Evolutionary conservation across 2,329 filamentous ascomycete genomes (phyloP), one percentile per base, ranked within the genome.

Genomic region (Orbilia oligospora): DNA sequence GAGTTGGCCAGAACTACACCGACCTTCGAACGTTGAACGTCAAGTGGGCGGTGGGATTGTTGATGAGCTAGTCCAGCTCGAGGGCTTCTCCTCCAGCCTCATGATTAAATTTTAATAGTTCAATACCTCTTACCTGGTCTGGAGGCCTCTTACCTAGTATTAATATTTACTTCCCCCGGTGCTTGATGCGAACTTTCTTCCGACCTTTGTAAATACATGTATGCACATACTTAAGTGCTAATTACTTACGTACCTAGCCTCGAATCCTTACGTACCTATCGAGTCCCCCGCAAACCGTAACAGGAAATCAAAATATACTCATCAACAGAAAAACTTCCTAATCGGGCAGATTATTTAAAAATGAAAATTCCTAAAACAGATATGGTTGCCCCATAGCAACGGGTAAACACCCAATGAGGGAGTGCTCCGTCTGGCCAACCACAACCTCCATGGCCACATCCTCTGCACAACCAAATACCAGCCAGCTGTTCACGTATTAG

Each of bases 1-100:
- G 91, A 22, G 82, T 81, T 27, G 81, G 81, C 0, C 81, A 82
- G 76, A 82, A 82, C 51, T 82, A 82, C 64, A 81, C 81, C 18
- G 81, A 82, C 58, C 61, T 82, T 22, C 79, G 81, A 58, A 82
- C 81, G n/a, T 58, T 82, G 56, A 82, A 82, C 67, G 80, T 82
- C 41, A 72, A 80, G 53, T 82, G 81, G 81, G 81, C 81, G 10
- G 81, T 82, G 16, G 80, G 80, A 16, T 55, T 82, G 3, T 71
- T 82, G 24, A 82, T 82, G 81, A 81, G 80, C 22, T 82, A n/a
- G n/a, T n/a, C n/a, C n/a, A n/a, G n/a, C n/a, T n/a, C n/a, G n/a
- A n/a, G n/a, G n/a, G n/a, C n/a, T n/a, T n/a, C n/a, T n/a, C n/a
- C n/a, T n/a, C n/a, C n/a, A n/a, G n/a, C n/a, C n/a, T n/a, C n/a